Conservation (phyloP, 73 alveolate genomes). For the Paramecium pentaurelia region DNA sequence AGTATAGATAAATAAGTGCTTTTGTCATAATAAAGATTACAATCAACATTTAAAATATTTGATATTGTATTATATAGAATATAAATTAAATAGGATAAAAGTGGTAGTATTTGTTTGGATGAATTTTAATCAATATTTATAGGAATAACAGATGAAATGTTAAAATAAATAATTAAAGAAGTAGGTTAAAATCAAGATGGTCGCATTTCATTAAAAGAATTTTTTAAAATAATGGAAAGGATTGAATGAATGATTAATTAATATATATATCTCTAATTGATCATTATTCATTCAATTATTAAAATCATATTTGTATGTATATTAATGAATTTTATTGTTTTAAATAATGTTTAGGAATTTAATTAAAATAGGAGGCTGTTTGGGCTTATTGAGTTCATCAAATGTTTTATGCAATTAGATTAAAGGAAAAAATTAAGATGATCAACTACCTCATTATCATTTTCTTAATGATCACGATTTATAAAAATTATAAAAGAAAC, state of each 20-base stretch:
- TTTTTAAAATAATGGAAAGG: slow-evolving; percentile 61
- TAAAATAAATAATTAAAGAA: slow-evolving; percentile 73
- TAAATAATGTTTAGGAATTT: neutral
- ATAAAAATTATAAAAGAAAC: slow-evolving; percentile 14
- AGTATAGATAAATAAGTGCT: slow-evolving; percentile 31
- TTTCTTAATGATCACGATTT: slow-evolving; percentile 16
- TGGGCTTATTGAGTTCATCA: neutral
- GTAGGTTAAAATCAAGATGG: slow-evolving; percentile 76
- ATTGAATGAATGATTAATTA: neutral
- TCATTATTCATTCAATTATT: neutral
- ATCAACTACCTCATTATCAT: neutral
- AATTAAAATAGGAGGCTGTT: neutral
- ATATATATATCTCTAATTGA: neutral
- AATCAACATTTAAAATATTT: slow-evolving; percentile 56
- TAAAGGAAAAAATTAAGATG: neutral
- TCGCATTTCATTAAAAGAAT: slow-evolving; percentile 64
- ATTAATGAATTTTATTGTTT: neutral
- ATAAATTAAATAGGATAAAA: slow-evolving; percentile 47
- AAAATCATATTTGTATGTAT: neutral
- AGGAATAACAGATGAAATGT: slow-evolving; percentile 55
- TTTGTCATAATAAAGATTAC: slow-evolving; percentile 39
- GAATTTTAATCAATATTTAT: slow-evolving; percentile 68
- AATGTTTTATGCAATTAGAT: neutral
- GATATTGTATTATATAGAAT: slow-evolving; percentile 18
- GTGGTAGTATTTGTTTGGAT: slow-evolving; percentile 64